Percentiles rank a stretch among this genome's conserved stretches.
phyloP scores from a whole-genome alignment of 1,284 basidiomycete species.

The Mycena sp. region DNA sequence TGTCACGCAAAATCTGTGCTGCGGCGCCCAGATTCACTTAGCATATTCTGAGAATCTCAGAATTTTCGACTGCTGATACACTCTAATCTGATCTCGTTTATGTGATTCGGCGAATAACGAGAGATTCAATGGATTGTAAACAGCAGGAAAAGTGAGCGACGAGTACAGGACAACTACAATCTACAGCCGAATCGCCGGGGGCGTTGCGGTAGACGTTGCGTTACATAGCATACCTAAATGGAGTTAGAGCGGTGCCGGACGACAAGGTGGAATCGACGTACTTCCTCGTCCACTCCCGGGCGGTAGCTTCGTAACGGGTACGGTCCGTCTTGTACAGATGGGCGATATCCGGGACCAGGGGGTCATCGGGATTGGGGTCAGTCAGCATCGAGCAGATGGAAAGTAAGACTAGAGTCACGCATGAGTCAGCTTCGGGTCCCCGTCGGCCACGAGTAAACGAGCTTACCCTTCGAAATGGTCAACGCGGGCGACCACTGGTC shows the following conservation, averaged over 20 bases:
- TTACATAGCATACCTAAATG: slow-evolving; percentile 67
- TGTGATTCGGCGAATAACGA: neutral
- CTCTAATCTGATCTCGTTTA: too few species aligned
- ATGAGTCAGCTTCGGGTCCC: slow-evolving; percentile 16
- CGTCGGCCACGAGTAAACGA: neutral
- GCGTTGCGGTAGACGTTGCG: slow-evolving; percentile 1
- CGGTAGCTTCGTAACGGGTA: slow-evolving; percentile 92
- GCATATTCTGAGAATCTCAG: too few species aligned
- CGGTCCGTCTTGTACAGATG: slow-evolving; percentile 97
- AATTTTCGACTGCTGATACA: too few species aligned
- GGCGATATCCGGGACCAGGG: slow-evolving; percentile 81
- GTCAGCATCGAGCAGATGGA: slow-evolving; percentile 98
- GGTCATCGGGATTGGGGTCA: slow-evolving; percentile 97
- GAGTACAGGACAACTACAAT: slow-evolving; percentile 27
- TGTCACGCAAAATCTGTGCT: too few species aligned
- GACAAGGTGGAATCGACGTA: slow-evolving; percentile 54
- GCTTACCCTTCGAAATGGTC: slow-evolving; percentile 95
- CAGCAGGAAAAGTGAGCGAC: slow-evolving; percentile 15
- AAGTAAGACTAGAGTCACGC: slow-evolving; percentile 72
- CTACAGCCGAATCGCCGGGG: slow-evolving; percentile 12
- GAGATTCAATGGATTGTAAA: slow-evolving; percentile 14
- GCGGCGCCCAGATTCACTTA: too few species aligned
- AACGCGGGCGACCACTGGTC: slow-evolving; percentile 99
- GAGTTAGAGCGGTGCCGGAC: slow-evolving; percentile 36
- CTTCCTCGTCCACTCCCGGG: slow-evolving; percentile 98